Evolutionary conservation across 208 protist genomes (phyloP).

Genomic region (Strigomonas galati): DNA sequence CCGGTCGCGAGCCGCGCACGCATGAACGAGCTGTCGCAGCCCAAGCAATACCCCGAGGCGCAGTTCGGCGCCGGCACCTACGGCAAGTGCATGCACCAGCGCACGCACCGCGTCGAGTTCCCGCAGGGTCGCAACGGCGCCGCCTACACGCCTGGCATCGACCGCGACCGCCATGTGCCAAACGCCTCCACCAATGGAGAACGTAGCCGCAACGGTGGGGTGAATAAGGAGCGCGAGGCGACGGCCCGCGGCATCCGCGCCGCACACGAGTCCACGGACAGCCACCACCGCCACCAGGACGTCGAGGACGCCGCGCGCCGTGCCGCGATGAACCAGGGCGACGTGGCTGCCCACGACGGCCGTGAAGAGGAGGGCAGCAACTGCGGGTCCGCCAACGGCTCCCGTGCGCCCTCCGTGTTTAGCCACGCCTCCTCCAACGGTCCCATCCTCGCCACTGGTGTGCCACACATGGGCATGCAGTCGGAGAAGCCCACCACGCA

Average conservation of each 20-base stretch:
- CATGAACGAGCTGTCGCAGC: constrained; percentile 43
- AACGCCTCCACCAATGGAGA: constrained; percentile 8
- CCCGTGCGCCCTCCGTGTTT: constrained; percentile 57
- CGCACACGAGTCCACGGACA: constrained; percentile 5
- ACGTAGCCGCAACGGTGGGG: background rate
- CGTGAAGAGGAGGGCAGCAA: background rate
- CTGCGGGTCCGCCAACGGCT: constrained; percentile 3
- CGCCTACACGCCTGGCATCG: constrained; percentile 66
- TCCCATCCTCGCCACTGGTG: constrained; percentile 62
- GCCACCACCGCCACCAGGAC: background rate
- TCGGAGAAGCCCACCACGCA: constrained; percentile 54
- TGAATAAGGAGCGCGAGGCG: background rate
- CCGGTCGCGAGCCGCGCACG: constrained; percentile 21
- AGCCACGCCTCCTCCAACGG: constrained; percentile 72
- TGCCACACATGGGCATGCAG: constrained; percentile 43
- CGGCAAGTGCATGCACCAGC: constrained; percentile 47
- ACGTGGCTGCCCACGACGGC: background rate
- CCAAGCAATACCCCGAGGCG: constrained; percentile 24
- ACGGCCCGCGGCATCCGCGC: background rate
- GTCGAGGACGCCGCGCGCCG: background rate
- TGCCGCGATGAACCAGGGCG: background rate
- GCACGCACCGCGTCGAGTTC: constrained; percentile 26
- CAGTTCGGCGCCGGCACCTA: constrained; percentile 30
- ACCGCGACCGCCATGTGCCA: constrained; percentile 81
- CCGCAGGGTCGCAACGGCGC: constrained; percentile 47